phyloP scores from a whole-genome alignment of 225 moss, liverwort and hornwort genomes.

The Neckera pumila region DNA sequence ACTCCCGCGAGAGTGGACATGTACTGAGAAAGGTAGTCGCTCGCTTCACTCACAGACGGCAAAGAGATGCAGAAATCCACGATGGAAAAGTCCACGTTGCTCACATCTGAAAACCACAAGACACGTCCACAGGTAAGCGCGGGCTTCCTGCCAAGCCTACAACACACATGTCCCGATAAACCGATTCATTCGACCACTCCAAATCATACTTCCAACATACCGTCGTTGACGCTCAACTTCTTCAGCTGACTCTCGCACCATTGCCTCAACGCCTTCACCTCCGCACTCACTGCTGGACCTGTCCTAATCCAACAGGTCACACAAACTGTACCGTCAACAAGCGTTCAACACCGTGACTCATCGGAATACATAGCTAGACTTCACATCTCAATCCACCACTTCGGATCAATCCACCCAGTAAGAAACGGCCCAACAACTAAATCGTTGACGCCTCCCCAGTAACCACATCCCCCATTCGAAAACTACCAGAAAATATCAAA shows the following conservation, averaged over 20 bases:
- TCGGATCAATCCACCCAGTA: background rate
- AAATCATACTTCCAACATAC: background rate
- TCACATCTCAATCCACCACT: background rate
- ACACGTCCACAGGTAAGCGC: background rate
- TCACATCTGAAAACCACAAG: conserved; percentile 40
- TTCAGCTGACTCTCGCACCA: conserved; percentile 83
- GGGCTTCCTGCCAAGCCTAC: background rate
- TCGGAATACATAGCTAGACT: background rate
- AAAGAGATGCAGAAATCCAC: conserved; percentile 88
- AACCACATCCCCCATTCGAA: background rate
- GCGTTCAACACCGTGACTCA: background rate
- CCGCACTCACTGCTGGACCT: conserved; percentile 22
- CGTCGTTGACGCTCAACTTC: conserved; percentile 63
- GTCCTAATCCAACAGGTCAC: background rate
- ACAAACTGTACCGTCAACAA: background rate
- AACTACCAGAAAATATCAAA: background rate
- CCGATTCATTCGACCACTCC: background rate
- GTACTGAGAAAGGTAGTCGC: conserved; percentile 76
- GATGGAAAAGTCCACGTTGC: conserved; percentile 44
- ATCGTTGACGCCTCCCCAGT: background rate
- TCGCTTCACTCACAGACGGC: conserved; percentile 59
- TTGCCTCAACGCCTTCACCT: conserved; percentile 74
- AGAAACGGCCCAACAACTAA: background rate
- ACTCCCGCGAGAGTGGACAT: conserved; percentile 37
- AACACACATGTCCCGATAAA: background rate